Evolutionary conservation across 2,329 filamentous ascomycete species (phyloP), one percentile per base, ranked within the genome.

Genomic region (Phaeosphaeriaceae sp.): DNA sequence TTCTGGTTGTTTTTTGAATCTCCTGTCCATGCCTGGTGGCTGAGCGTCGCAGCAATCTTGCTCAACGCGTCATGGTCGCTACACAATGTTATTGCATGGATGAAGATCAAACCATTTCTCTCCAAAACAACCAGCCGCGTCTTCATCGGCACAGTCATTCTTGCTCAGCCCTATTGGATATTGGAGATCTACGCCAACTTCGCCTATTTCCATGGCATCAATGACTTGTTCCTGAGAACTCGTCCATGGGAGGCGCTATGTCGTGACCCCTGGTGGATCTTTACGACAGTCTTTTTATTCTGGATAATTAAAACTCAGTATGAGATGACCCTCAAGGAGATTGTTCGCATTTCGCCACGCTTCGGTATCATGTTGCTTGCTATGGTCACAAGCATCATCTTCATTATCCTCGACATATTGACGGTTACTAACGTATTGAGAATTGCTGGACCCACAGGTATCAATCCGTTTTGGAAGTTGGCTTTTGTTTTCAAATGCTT

Each of bases 211-310:
- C 83, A 85, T 56, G 77, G 77, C 23, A 73, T 79, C 56, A 80
- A 77, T 57, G 67, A 75, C 23, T 66, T 85, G 0, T 87, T 87
- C 60, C 61, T 74, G 3, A 74, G 72, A 3, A 86, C 83, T 0
- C 71, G 84, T 15, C 84, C 84, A 0, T 80, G 81, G 42, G 85
- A 87, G 65, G 82, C 83, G 2, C 64, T 87, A 1, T 85, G 83
- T 60, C 78, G 84, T 8, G 85, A 88, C 55, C 85, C 85, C 0
- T 88, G 85, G 85, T 88, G 85, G 85, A 79, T 88, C 15, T 84
- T 85, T 56, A 86, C 84, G 0, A 81, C 80, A 1, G 59, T 79
- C 51, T 82, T 77, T 17, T 74, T 88, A 3, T 82, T 87, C 65
- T 86, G 80, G 74, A 84, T 84, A 37, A 86, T 87, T 64, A 84